A percentile compares a stretch with the other conserved stretches of the same genome.
Evolutionary conservation across 495 filamentous ascomycete genomes (phyloP).

Genomic region (Thozetella sp.): DNA sequence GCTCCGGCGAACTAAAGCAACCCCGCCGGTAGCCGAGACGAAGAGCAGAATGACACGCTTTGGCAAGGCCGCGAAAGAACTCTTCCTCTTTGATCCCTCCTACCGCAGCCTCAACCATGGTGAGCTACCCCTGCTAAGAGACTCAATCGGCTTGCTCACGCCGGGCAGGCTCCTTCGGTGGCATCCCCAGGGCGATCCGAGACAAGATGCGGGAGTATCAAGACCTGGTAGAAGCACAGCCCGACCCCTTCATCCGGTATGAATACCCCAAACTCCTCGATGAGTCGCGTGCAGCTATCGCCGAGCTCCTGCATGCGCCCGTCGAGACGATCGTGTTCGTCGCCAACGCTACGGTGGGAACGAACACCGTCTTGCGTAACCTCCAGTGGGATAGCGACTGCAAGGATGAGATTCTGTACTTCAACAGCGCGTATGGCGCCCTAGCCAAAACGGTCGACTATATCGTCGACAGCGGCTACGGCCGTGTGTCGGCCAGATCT

Average conservation of each 20-base stretch:
- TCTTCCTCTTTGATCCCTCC: slow-evolving; percentile 71
- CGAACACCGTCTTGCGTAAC: slow-evolving; percentile 80
- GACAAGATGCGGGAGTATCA: slow-evolving; percentile 59
- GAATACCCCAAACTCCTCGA: slow-evolving; percentile 60
- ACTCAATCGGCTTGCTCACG: neutral
- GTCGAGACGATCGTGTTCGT: slow-evolving; percentile 72
- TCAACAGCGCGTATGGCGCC: slow-evolving; percentile 76
- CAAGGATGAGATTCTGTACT: slow-evolving; percentile 66
- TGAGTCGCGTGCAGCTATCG: slow-evolving; percentile 63
- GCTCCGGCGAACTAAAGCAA: too few relatives aligned
- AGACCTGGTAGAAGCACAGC: slow-evolving; percentile 58
- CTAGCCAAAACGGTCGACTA: slow-evolving; percentile 73
- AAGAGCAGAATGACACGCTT: slow-evolving; percentile 27
- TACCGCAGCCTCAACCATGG: slow-evolving; percentile 85
- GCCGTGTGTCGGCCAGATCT: slow-evolving; percentile 30
- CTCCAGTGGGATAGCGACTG: slow-evolving; percentile 52
- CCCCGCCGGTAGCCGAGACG: neutral
- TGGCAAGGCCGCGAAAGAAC: slow-evolving; percentile 61
- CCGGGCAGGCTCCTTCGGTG: slow-evolving; percentile 71
- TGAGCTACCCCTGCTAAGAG: slow-evolving; percentile 28
- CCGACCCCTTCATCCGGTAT: slow-evolving; percentile 75
- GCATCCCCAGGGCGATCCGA: slow-evolving; percentile 64
- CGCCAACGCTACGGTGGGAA: slow-evolving; percentile 77
- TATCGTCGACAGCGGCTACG: slow-evolving; percentile 57
- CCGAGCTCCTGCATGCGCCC: slow-evolving; percentile 63